Evolutionary conservation across 2,329 filamentous ascomycete genomes (phyloP), one percentile per base, ranked within the genome.

Genomic region (Aspergillus clavatus): DNA sequence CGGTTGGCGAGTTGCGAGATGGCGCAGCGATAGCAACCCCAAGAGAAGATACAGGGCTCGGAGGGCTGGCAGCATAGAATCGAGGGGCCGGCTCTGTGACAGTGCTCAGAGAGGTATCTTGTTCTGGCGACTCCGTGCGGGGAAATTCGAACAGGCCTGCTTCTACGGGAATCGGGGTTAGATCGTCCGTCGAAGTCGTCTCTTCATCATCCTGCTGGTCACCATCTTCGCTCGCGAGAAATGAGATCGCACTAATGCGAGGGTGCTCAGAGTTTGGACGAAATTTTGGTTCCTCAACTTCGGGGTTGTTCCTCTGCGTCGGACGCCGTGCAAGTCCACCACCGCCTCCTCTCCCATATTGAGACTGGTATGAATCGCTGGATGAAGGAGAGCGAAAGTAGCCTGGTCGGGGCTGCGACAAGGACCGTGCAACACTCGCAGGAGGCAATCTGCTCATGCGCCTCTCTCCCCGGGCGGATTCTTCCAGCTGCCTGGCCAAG

Each of bases 391-490:
- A 86, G 31, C 89, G 84, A 63, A 90, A 90, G 68, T 88, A 95
- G 14, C 85, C 87, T 3, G 87, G 86, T 51, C 89, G 81, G 53
- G 81, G 83, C 61, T 86, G 85, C 63, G 68, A 88, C 47, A 96
- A 75, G 42, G 91, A 89, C 58, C 89, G 89, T 48, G 87, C 85
- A 28, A 89, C 85, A 16, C 87, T 88, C 47, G 90, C 74, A 5
- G 89, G 89, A 3, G 90, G 88, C 35, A 97, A 72, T 33, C 91
- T 81, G 70, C 90, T 96, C 70, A 96, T 80, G 46, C 90, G 81
- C 53, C 83, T 82, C 40, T 87, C 89, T 51, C 80, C 79, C 61
- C 80, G 83, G 60, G 81, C 79, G 52, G 81, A 84, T 56, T 93
- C 84, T 66, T 95, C 85, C 50, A 98, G 81, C 68, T 95, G 86